A percentile compares a stretch with the other conserved stretches of the same genome.
These are phyloP conservation scores for Laburnicola sp. DNA, from an alignment of 2,329 filamentous ascomycete species.

Conservation along the genomic window DNA sequence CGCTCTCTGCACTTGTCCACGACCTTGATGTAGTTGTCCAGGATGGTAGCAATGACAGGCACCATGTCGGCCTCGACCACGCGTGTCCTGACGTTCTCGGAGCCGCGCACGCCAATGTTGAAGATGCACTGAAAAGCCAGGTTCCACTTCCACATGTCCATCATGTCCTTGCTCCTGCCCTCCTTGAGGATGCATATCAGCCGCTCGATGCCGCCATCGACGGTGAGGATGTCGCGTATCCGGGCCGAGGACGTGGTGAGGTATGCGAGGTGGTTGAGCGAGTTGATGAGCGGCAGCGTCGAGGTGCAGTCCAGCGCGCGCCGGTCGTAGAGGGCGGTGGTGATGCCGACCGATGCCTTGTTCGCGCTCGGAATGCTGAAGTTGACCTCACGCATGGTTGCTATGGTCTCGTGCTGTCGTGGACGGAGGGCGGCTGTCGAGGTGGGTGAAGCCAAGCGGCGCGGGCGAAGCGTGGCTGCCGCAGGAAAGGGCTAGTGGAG, in stretches of 20 bases:
- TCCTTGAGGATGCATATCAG: conserved; percentile 98
- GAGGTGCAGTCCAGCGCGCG: conserved; percentile 98
- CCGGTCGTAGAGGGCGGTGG: conserved; percentile 95
- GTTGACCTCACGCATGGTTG: conserved; percentile 96
- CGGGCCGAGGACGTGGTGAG: conserved; percentile 96
- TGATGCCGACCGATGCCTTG: conserved; percentile 98
- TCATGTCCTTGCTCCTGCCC: conserved; percentile 94
- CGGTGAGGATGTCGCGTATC: conserved; percentile 95
- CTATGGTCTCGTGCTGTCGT: conserved; percentile 18
- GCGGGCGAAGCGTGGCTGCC: background rate
- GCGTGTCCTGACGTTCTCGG: conserved; percentile 87
- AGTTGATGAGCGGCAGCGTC: conserved; percentile 96
- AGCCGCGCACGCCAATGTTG: conserved; percentile 95
- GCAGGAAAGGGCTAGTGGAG: background rate
- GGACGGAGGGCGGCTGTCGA: conserved; percentile 17
- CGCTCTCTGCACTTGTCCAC: conserved; percentile 89
- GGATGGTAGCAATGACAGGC: conserved; percentile 94
- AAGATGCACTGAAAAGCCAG: conserved; percentile 98
- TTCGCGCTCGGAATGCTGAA: conserved; percentile 99
- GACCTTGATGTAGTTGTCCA: conserved; percentile 97
- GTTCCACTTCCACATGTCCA: conserved; percentile 99
- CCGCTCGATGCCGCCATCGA: conserved; percentile 97
- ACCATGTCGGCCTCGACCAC: conserved; percentile 99
- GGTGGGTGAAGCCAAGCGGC: conserved; percentile 12
- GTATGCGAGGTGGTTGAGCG: conserved; percentile 96